These are phyloP conservation scores for Peronospora belbahrii DNA, from an alignment of 352 stramenopile genomes.

Conservation along the genomic window DNA sequence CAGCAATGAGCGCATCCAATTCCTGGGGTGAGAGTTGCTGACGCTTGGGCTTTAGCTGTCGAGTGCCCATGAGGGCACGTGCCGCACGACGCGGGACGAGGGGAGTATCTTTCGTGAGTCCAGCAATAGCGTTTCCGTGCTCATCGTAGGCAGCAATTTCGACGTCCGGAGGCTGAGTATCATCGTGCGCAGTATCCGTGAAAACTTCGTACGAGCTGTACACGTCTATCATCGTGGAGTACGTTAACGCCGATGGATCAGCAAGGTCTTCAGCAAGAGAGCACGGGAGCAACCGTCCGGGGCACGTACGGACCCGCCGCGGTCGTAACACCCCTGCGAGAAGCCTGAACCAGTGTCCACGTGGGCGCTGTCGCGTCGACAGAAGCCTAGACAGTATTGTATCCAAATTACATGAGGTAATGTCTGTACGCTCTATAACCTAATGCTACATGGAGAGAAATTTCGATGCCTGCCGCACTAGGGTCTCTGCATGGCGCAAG, in stretches of 20 bases:
- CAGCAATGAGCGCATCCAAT: background rate
- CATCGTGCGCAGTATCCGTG: background rate
- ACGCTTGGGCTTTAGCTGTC: no score
- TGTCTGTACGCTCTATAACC: no score
- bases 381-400: no score
- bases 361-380: background rate
- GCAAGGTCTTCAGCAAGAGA: background rate
- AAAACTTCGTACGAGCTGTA: background rate
- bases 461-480: no score
- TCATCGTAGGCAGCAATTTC: background rate
- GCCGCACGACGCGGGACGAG: background rate
- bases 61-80: background rate
- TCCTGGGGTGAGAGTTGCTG: background rate
- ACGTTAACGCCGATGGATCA: background rate
- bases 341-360: background rate
- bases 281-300: background rate
- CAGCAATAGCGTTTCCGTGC: background rate
- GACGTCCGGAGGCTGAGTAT: background rate
- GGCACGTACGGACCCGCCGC: background rate
- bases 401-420: no score
- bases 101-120: background rate
- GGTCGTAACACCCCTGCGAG: background rate
- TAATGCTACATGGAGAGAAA: no score
- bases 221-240: background rate
- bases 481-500: no score